Evolutionary conservation across 345 rosid genomes (phyloP).

Genomic region (Syzygium aromaticum): DNA sequence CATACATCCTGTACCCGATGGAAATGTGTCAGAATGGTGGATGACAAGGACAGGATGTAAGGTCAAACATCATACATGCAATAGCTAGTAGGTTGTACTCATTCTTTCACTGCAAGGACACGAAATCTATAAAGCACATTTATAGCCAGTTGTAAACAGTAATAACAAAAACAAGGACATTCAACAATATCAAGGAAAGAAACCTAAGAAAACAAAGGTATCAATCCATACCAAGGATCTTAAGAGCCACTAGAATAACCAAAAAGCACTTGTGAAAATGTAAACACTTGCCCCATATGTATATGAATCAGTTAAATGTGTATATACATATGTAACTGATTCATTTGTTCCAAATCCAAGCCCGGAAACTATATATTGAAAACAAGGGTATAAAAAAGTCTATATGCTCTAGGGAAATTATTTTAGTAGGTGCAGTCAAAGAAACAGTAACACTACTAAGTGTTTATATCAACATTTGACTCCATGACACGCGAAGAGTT

Average conservation of each 20-base stretch:
- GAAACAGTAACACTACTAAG: neutral
- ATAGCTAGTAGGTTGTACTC: neutral
- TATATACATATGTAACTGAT: neutral
- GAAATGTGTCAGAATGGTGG: neutral
- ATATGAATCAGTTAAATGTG: neutral
- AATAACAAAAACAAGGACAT: neutral
- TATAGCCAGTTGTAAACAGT: neutral
- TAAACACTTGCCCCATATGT: neutral
- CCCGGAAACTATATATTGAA: neutral
- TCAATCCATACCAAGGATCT: neutral
- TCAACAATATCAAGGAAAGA: neutral
- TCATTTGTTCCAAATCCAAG: neutral
- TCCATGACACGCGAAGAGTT: neutral
- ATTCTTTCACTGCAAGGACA: neutral
- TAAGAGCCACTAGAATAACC: neutral
- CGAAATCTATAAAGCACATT: neutral
- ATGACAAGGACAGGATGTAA: neutral
- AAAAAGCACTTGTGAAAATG: neutral
- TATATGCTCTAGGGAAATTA: neutral
- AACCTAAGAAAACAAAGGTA: neutral
- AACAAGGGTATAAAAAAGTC: neutral
- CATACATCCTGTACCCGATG: neutral
- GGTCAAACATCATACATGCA: neutral
- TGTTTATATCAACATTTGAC: neutral
- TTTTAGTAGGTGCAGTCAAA: neutral